Conservation (phyloP, 73 alveolate species). For the Effrenium voratum region DNA sequence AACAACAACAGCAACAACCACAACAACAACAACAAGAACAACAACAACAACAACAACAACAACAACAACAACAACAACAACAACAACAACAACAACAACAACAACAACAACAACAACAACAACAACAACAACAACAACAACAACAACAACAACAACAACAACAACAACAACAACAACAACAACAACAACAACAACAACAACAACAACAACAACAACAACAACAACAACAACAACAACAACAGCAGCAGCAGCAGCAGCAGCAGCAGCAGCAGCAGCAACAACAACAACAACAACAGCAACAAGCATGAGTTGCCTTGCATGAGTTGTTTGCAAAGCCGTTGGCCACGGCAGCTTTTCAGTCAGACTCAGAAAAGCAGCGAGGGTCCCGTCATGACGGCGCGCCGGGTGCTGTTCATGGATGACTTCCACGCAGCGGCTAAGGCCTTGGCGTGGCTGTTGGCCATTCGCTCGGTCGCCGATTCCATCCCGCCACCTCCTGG, state of each 20-base stretch:
- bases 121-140: background rate
- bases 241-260: background rate
- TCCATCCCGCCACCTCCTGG: no score
- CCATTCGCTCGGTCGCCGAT: no score
- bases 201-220: background rate
- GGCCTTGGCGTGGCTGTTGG: no score
- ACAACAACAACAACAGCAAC: background rate
- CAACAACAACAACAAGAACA: no score
- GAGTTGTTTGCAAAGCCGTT: background rate
- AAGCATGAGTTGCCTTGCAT: background rate
- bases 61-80: background rate
- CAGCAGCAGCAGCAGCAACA: background rate
- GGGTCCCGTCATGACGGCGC: no score
- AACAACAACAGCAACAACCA: no score
- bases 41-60: background rate
- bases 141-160: background rate
- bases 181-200: background rate
- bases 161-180: background rate
- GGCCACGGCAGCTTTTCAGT: no score
- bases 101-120: background rate
- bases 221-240: background rate
- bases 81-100: background rate
- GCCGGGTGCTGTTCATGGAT: no score
- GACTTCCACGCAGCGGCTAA: no score
- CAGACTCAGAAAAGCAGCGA: no score